These are phyloP conservation scores for Acer campestre DNA, from an alignment of 345 rosid genomes.

Conservation along the genomic window DNA sequence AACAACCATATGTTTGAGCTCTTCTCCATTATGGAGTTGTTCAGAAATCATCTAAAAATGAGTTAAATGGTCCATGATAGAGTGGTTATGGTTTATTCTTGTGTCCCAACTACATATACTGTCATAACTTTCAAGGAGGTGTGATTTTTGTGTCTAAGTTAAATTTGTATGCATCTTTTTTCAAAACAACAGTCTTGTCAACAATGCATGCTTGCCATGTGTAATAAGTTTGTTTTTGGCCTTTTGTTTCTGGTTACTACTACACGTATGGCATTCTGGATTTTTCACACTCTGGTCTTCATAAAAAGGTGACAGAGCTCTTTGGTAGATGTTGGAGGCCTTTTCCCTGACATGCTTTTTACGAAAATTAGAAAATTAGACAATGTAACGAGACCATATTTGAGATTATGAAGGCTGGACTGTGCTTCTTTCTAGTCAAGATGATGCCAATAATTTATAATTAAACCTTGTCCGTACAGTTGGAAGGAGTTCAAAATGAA, in stretches of 20 bases:
- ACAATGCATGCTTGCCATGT: background rate
- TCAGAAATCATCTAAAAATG: background rate
- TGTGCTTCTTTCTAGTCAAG: background rate
- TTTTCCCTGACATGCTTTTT: background rate
- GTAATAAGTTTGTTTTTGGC: background rate
- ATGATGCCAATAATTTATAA: background rate
- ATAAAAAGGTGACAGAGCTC: background rate
- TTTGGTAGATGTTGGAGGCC: background rate
- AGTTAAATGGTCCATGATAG: background rate
- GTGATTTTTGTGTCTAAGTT: background rate
- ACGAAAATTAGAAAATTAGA: background rate
- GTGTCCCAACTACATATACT: background rate
- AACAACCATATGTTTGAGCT: background rate
- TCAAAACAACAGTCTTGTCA: background rate
- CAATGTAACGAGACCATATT: background rate
- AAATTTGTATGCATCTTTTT: background rate
- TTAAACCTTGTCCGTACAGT: background rate
- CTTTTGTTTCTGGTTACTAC: background rate
- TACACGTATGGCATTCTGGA: background rate
- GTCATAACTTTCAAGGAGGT: background rate
- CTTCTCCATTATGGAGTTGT: slow-evolving; percentile 1
- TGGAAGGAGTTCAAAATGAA: too few species aligned
- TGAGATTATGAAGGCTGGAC: background rate
- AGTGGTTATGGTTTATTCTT: background rate
- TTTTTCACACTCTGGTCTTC: background rate